Evolutionary conservation across 805 yeast species (phyloP).

Genomic region (Starmerella gropengiesseri): DNA sequence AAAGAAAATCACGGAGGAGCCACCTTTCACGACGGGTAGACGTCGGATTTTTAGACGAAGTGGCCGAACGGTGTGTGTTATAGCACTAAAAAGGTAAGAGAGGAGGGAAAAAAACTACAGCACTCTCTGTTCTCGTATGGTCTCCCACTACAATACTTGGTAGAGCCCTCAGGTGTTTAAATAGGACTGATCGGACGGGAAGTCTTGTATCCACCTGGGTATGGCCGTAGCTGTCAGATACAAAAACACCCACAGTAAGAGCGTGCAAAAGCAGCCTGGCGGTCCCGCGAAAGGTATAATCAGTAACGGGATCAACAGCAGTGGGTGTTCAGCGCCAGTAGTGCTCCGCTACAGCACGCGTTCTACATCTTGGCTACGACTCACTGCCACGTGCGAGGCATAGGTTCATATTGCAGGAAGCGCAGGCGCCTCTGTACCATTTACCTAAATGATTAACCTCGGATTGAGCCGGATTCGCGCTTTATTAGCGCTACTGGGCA

Average conservation of each 20-base stretch:
- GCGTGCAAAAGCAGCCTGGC: no score
- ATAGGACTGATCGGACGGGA: background rate
- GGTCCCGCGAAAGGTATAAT: no score
- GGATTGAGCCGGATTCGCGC: constrained; percentile 43
- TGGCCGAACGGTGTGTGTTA: background rate
- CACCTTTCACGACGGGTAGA: no score
- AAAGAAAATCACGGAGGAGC: no score
- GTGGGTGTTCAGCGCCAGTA: background rate
- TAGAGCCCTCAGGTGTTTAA: background rate
- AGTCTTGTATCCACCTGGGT: background rate
- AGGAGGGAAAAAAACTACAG: background rate
- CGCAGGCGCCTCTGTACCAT: no score
- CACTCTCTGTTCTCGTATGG: background rate
- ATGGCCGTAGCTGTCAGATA: background rate
- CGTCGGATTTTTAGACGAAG: background rate
- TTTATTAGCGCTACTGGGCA: constrained; percentile 44
- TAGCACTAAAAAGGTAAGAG: background rate
- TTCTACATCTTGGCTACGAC: no score
- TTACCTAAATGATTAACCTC: constrained; percentile 48
- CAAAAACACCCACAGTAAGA: background rate
- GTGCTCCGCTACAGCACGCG: background rate
- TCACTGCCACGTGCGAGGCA: no score
- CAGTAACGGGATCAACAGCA: background rate
- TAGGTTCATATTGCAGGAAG: no score
- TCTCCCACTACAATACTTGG: background rate